Percentiles rank a stretch among this genome's conserved stretches.
phyloP scores from a whole-genome alignment of 1,284 basidiomycete genomes.

The Cutaneotrichosporon mucoides region DNA sequence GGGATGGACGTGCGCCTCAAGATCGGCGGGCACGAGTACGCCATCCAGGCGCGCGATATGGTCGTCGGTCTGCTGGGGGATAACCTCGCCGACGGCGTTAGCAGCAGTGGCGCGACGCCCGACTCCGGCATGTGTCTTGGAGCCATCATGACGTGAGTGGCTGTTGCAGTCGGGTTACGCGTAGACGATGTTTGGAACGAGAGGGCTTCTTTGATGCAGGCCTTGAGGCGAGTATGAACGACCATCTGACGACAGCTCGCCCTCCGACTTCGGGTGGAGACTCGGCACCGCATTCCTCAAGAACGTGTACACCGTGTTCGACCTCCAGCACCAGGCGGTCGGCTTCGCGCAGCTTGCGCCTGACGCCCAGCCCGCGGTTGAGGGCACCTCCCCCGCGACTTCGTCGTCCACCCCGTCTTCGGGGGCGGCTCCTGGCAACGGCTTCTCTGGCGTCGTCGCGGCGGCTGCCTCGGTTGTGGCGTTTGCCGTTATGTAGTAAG shows the following conservation, averaged over 20 bases:
- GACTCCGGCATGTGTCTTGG: neutral
- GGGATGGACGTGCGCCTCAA: neutral
- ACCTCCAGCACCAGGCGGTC: constrained; percentile 67
- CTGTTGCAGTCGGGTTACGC: no score
- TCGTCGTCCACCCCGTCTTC: no score
- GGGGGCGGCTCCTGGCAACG: no score
- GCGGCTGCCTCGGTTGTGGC: no score
- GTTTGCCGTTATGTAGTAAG: no score
- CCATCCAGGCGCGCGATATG: neutral
- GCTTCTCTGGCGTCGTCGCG: no score
- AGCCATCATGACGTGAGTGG: neutral
- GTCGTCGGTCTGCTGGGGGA: neutral
- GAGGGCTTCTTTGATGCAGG: no score
- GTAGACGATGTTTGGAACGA: no score
- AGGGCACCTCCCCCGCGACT: neutral
- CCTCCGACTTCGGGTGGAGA: constrained; percentile 50
- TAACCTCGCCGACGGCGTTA: neutral
- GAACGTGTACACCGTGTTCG: constrained; percentile 85
- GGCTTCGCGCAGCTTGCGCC: constrained; percentile 63
- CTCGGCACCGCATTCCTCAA: constrained; percentile 56
- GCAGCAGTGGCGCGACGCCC: neutral
- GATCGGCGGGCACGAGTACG: neutral
- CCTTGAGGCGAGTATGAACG: no score
- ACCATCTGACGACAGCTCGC: no score
- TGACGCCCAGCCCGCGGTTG: neutral